Evolutionary conservation across 164 flowering plant genomes (phyloP).

Genomic region (Echeveria elegans): DNA sequence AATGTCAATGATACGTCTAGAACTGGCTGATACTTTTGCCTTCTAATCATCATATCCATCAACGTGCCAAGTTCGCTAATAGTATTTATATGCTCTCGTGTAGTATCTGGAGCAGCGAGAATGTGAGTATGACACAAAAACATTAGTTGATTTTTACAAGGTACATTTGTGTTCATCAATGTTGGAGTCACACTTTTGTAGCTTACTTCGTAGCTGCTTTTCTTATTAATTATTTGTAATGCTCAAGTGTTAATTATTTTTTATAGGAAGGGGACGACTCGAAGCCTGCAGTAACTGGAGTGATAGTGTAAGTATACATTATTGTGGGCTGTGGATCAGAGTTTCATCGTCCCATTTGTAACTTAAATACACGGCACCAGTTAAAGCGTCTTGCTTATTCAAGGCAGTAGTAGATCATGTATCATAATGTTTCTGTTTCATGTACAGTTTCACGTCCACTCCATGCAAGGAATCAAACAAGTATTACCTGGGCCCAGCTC

Average conservation of each 20-base stretch:
- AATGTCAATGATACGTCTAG: background rate
- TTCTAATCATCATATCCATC: too few relatives aligned
- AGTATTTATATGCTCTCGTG: conserved; percentile 12
- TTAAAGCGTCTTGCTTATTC: too few relatives aligned
- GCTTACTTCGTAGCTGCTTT: background rate
- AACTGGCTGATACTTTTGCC: too few relatives aligned
- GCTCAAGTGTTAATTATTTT: background rate
- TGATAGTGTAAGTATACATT: conserved; percentile 68
- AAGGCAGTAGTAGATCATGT: background rate
- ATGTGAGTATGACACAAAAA: conserved; percentile 83
- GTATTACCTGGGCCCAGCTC: conserved; percentile 95
- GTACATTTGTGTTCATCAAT: conserved; percentile 23
- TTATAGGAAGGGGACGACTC: conserved; percentile 57
- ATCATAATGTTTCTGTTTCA: background rate
- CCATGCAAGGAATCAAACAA: conserved; percentile 75
- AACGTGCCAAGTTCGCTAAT: background rate
- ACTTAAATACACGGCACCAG: too few relatives aligned
- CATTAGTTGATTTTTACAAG: conserved; percentile 74
- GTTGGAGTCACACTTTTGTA: background rate
- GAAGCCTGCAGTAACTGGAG: conserved; percentile 56
- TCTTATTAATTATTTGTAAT: background rate
- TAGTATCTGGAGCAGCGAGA: conserved; percentile 93
- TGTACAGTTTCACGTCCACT: conserved; percentile 87
- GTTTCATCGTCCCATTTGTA: background rate
- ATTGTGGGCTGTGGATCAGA: background rate